Base-by-base conservation (phyloP, 2,329 filamentous ascomycete genomes). In the Exophiala sideris region DNA sequence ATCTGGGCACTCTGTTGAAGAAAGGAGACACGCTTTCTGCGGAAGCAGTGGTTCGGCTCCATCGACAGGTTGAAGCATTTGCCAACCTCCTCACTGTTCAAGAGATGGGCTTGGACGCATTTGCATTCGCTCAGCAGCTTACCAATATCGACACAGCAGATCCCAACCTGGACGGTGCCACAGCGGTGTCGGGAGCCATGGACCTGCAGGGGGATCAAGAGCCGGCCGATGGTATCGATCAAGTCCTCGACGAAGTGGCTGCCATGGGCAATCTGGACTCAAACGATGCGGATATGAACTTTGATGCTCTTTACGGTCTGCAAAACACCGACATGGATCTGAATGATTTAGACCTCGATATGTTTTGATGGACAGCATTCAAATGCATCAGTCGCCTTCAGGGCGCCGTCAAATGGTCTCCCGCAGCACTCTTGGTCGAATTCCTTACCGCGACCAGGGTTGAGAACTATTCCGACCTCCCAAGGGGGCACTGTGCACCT, bases 21-120 rank as follows among this genome's bases (percentile, higher is more conserved):
- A 73, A 70, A 47, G 59, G 56, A n/a, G 73, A 76, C n/a, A 68
- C 72, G 1, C 58, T 75, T 1, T 70, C 68, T 24, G 74, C 74
- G 1, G 71, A 75, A 55, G 63, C 73, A 1, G 62, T 76, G 20
- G 73, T 78, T 10, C 73, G 75, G 1, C 65, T 78, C 14, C 67
- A 71, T 53, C 70, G 75, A 7, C 73, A 74, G 16, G 72, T 78
- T 3, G 71, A 75, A 40, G 60, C 69, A 1, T 67, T 76, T 18
- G 64, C 68, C 14, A 65, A 70, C 1, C 45, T 59, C 18, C 48
- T 63, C 12, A 50, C 52, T 5, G 56, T 56, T 10, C 60, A 60
- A 38, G 54, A 61, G n/a, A 55, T 57, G 24, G 50, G 40, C 12
- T 45, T 62, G 35, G 62, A 64, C 29, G 29, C 44, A 3, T 54